phyloP scores from a whole-genome alignment of 225 moss, liverwort and hornwort genomes.

The Physcomitrellopsis africana region DNA sequence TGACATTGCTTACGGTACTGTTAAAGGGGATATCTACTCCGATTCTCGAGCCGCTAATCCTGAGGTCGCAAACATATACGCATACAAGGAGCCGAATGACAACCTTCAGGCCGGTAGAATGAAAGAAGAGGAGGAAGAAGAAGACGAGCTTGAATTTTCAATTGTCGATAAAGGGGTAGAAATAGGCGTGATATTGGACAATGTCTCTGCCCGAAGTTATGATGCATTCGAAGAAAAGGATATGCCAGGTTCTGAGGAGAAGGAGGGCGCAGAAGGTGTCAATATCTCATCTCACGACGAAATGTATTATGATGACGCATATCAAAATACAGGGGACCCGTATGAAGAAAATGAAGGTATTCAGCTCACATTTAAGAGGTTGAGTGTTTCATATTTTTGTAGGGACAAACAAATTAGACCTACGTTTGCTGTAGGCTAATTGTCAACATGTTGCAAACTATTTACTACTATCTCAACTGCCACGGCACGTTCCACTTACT shows the following conservation, averaged over 20 bases:
- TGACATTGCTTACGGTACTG: slow-evolving; percentile 40
- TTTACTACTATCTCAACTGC: no score
- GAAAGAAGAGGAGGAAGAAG: slow-evolving; percentile 35
- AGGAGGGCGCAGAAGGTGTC: slow-evolving; percentile 26
- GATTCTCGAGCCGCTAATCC: slow-evolving; percentile 25
- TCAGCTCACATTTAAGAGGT: neutral
- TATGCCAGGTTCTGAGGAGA: slow-evolving; percentile 40
- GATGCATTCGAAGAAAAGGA: slow-evolving; percentile 37
- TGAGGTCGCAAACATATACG: slow-evolving; percentile 30
- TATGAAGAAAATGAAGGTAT: slow-evolving; percentile 45
- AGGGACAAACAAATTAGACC: no score
- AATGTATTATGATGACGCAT: slow-evolving; percentile 26
- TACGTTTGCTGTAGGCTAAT: no score
- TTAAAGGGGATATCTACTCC: slow-evolving; percentile 34
- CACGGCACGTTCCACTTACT: no score
- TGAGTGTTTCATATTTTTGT: slow-evolving; percentile 5
- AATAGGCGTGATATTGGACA: slow-evolving; percentile 48
- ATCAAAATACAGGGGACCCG: slow-evolving; percentile 35
- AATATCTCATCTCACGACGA: slow-evolving; percentile 30
- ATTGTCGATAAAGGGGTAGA: slow-evolving; percentile 66
- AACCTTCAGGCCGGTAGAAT: slow-evolving; percentile 25
- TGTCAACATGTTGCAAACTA: no score
- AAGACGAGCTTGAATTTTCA: slow-evolving; percentile 48
- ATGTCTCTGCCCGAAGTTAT: slow-evolving; percentile 36
- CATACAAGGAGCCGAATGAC: slow-evolving; percentile 31